Evolutionary conservation across 352 stramenopile species (phyloP).

Genomic region (Phytophthora multivora): DNA sequence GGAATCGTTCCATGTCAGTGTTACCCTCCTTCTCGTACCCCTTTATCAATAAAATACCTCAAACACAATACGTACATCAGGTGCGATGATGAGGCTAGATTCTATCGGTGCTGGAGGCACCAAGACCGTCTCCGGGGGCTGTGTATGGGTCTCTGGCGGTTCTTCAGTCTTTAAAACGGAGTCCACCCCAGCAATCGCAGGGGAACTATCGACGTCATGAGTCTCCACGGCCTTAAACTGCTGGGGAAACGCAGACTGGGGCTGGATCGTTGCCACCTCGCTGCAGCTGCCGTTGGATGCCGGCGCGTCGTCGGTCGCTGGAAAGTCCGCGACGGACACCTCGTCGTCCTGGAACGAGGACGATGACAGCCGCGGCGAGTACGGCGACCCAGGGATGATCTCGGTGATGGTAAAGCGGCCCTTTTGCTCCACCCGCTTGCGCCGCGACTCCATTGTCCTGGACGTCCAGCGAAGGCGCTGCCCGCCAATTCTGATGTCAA

Average conservation of each 20-base stretch:
- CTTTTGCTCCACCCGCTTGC: constrained; percentile 69
- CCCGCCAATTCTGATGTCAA: neutral
- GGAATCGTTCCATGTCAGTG: constrained; percentile 14
- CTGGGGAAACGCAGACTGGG: constrained; percentile 5
- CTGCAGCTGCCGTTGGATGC: constrained; percentile 17
- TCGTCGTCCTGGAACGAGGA: constrained; percentile 33
- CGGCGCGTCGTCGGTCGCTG: constrained; percentile 6
- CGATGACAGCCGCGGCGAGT: constrained; percentile 31
- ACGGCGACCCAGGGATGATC: constrained; percentile 62
- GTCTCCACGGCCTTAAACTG: constrained; percentile 5
- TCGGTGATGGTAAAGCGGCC: constrained; percentile 87
- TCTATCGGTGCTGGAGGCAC: constrained; percentile 9
- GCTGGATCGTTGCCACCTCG: constrained; percentile 18
- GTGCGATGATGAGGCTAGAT: neutral
- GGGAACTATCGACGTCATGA: neutral
- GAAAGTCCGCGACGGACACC: constrained; percentile 16
- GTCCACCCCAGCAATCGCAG: neutral
- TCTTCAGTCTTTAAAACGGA: constrained; percentile 15
- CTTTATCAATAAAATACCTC: constrained; percentile 1
- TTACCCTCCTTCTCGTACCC: neutral
- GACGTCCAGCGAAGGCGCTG: neutral
- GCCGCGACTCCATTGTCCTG: constrained; percentile 38
- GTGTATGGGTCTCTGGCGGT: constrained; percentile 19
- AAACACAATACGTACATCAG: constrained; percentile 17
- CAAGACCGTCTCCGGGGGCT: constrained; percentile 22